Evolutionary conservation across 768 basidiomycete genomes (phyloP).

Genomic region (Cystofilobasidium macerans): DNA sequence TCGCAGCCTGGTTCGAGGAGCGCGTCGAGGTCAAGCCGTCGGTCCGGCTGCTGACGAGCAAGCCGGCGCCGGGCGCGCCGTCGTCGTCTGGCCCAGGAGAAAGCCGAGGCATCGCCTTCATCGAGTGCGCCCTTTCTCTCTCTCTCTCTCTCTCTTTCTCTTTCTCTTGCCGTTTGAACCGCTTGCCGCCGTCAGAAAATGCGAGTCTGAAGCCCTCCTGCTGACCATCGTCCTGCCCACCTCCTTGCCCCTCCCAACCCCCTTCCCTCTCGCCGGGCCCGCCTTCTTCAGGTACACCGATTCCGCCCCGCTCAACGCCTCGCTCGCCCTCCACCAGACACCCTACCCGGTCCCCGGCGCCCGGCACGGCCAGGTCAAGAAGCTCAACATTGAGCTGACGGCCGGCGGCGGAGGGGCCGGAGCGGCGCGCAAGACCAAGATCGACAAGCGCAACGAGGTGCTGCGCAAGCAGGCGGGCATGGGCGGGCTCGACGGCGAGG

Average conservation of each 20-base stretch:
- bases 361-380: background rate
- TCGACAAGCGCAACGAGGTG: conserved; percentile 21
- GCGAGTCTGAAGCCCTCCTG: background rate
- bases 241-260: background rate
- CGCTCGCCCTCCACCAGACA: conserved; percentile 22
- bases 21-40: conserved; percentile 18
- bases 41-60: conserved; percentile 23
- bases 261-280: background rate
- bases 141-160: background rate
- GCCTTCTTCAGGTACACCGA: conserved; percentile 15
- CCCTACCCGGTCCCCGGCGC: conserved; percentile 18
- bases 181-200: background rate
- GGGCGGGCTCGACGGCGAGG: conserved; percentile 8
- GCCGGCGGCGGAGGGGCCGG: conserved; percentile 21
- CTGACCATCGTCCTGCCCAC: background rate
- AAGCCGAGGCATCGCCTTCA: conserved; percentile 21
- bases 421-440: conserved; percentile 16
- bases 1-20: conserved; percentile 22
- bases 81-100: conserved; percentile 11
- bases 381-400: conserved; percentile 25
- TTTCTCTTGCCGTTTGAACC: background rate
- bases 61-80: conserved; percentile 19
- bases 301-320: conserved; percentile 17
- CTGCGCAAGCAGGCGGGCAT: conserved; percentile 23
- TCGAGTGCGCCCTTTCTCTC: conserved; percentile 14